Conservation (phyloP, 2,329 filamentous ascomycete genomes). For the Phialocephala subalpina region DNA sequence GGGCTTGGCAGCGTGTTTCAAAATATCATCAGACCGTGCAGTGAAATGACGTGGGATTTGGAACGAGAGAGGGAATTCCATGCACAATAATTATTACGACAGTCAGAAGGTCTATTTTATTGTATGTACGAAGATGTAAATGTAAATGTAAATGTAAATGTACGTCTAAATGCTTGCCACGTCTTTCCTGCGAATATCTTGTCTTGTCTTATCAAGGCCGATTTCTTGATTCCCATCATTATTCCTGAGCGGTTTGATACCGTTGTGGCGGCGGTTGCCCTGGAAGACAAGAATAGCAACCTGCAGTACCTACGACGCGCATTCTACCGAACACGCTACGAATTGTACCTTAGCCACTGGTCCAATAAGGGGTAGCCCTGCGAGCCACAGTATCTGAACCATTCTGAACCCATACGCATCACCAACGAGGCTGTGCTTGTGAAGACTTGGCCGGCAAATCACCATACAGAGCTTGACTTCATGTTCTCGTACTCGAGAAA, state of each 20-base stretch:
- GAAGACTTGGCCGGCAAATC: neutral
- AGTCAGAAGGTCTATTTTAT: no score
- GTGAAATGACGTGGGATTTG: neutral
- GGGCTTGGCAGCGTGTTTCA: conserved; percentile 1
- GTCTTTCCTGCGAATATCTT: neutral
- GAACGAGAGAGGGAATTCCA: neutral
- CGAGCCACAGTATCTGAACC: no score
- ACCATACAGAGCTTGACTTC: conserved; percentile 9
- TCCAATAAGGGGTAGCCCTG: neutral
- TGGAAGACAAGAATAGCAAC: conserved; percentile 9
- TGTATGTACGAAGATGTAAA: no score
- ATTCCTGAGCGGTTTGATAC: neutral
- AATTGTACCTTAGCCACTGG: neutral
- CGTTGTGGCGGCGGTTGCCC: neutral
- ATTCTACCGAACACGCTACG: conserved; percentile 4
- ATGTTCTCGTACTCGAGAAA: neutral
- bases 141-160: neutral
- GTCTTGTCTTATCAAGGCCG: neutral
- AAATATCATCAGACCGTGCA: neutral
- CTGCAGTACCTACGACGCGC: neutral
- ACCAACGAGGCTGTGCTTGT: conserved; percentile 12
- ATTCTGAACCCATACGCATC: neutral
- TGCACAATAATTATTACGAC: no score
- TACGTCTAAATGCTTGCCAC: neutral
- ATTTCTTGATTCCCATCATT: neutral